Percentiles rank a stretch among this genome's conserved stretches.
These are phyloP conservation scores for Maudiozyma serrabonitensis DNA, from an alignment of 805 yeast species.

Conservation along the genomic window DNA sequence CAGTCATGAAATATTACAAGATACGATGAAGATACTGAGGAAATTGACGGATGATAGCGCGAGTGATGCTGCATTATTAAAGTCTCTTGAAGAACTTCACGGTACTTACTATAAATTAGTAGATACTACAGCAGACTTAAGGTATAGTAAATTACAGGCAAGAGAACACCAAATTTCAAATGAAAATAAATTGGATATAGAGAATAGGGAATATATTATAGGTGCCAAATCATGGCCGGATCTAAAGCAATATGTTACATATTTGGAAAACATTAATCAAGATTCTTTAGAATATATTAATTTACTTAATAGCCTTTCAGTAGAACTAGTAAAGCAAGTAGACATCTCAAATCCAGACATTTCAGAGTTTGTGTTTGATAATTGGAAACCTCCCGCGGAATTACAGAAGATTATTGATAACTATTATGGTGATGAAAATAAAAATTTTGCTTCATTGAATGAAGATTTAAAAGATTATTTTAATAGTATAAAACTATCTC, in stretches of 20 bases:
- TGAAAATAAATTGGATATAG: conserved; percentile 1
- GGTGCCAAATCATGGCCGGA: conserved; percentile 1
- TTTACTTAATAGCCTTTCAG: conserved; percentile 20
- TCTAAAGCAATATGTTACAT: conserved; percentile 13
- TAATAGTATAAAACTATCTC: conserved; percentile 22
- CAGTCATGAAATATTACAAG: conserved; percentile 12
- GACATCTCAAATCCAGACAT: conserved; percentile 15
- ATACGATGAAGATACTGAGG: conserved; percentile 8
- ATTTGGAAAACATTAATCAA: conserved; percentile 11
- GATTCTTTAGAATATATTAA: conserved; percentile 19
- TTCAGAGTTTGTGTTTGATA: conserved; percentile 13
- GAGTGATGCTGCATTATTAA: conserved; percentile 10
- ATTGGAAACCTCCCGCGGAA: conserved; percentile 19
- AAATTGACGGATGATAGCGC: conserved; percentile 8
- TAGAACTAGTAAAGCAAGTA: conserved; percentile 20
- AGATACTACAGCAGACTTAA: conserved; percentile 11
- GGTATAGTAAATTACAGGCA: conserved; percentile 15
- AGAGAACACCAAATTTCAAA: conserved; percentile 11
- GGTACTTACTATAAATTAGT: conserved; percentile 8
- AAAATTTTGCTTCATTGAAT: conserved; percentile 6
- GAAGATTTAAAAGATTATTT: conserved; percentile 15
- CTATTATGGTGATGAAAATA: conserved; percentile 8
- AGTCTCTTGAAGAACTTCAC: conserved; percentile 9
- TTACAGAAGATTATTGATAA: conserved; percentile 15
- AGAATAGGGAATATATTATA: conserved; percentile 1